Evolutionary conservation across 139 green algal species (phyloP).

Genomic region (Trebouxia sp.): DNA sequence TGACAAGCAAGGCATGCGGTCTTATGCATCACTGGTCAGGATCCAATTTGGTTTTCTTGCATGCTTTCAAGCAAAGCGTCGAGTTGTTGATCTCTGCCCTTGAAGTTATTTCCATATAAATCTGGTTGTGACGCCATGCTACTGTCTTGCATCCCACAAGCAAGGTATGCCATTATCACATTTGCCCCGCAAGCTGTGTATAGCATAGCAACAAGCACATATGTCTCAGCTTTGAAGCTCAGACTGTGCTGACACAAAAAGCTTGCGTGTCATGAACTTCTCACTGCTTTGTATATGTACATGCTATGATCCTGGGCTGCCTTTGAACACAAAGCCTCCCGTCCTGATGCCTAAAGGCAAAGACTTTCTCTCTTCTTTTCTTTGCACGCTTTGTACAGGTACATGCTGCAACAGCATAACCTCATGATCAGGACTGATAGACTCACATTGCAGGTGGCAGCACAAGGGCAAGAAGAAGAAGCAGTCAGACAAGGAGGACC

Average conservation of each 20-base stretch:
- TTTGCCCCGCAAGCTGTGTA: neutral
- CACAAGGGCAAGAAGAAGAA: constrained; percentile 70
- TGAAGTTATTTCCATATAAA: too few relatives aligned
- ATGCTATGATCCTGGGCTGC: neutral
- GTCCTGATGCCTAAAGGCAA: too few relatives aligned
- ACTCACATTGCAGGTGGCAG: constrained; percentile 59
- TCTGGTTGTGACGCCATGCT: neutral
- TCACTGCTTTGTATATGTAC: neutral
- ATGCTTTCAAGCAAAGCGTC: too few relatives aligned
- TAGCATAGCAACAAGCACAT: neutral
- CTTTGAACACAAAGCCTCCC: too few relatives aligned
- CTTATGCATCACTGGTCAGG: too few relatives aligned
- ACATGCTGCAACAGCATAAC: neutral
- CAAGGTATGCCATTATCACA: neutral
- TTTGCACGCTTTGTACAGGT: neutral
- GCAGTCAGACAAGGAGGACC: constrained; percentile 59
- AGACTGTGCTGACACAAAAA: neutral
- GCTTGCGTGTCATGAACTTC: neutral
- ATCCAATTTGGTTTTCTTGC: too few relatives aligned
- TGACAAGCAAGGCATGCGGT: neutral
- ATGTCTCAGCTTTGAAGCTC: neutral
- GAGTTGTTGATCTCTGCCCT: too few relatives aligned
- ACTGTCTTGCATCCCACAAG: neutral
- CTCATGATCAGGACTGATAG: neutral
- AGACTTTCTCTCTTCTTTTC: too few relatives aligned